These are phyloP conservation scores for Cyclocybe aegerita DNA, from an alignment of 768 basidiomycete genomes.

Conservation along the genomic window DNA sequence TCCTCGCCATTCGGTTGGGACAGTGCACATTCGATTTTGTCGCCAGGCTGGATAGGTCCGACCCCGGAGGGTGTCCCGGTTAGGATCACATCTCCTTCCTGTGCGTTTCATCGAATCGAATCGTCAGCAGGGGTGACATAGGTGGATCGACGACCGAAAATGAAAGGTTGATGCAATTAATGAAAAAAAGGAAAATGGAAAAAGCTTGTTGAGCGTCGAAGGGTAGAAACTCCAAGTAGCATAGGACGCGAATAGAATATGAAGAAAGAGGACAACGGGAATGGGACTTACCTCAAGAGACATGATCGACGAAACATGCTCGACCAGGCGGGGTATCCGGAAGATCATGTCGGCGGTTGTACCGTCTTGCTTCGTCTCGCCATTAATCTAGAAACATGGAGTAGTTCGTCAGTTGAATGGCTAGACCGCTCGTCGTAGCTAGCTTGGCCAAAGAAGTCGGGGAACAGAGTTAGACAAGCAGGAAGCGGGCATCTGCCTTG, in stretches of 20 bases:
- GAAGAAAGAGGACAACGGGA: neutral
- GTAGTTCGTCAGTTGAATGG: neutral
- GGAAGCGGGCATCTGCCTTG: neutral
- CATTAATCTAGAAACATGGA: slow-evolving; percentile 68
- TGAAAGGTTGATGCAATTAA: neutral
- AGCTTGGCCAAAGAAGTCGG: too few relatives aligned
- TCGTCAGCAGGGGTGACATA: neutral
- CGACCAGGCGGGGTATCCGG: slow-evolving; percentile 81
- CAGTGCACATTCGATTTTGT: slow-evolving; percentile 75
- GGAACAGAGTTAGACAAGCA: too few relatives aligned
- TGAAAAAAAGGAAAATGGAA: neutral
- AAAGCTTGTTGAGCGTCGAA: neutral
- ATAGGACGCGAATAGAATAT: neutral
- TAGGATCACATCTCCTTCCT: slow-evolving; percentile 91
- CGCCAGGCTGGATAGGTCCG: slow-evolving; percentile 72
- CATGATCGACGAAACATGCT: slow-evolving; percentile 95
- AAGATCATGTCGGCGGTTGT: slow-evolving; percentile 91
- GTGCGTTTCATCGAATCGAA: neutral
- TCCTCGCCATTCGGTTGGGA: slow-evolving; percentile 52
- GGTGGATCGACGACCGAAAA: neutral
- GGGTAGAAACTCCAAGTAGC: neutral
- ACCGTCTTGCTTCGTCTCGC: slow-evolving; percentile 78
- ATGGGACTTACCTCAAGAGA: slow-evolving; percentile 71
- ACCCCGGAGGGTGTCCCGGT: slow-evolving; percentile 94
- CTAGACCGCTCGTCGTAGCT: too few relatives aligned